A percentile compares a stretch with the other conserved stretches of the same genome.
Conservation (phyloP, 768 basidiomycete species). For the Tricholoma hemisulphureum region DNA sequence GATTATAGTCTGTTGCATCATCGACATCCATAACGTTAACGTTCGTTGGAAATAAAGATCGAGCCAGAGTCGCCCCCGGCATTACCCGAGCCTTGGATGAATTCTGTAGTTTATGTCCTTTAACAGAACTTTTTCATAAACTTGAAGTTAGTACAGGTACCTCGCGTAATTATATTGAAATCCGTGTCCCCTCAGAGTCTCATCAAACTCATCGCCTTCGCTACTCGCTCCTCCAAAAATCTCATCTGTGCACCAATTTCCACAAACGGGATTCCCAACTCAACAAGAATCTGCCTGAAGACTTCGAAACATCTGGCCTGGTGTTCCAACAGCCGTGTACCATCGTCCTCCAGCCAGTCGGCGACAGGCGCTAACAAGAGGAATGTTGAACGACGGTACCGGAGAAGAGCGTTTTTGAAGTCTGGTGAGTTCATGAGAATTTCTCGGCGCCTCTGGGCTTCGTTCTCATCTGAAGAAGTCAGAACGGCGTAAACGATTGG, state of each 20-base stretch:
- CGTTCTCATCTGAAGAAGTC: slow-evolving; percentile 37
- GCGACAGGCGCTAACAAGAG: slow-evolving; percentile 53
- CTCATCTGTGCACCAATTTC: slow-evolving; percentile 47
- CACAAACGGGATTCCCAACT: slow-evolving; percentile 42
- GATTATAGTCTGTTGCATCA: background rate
- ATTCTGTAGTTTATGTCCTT: no score
- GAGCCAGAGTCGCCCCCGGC: no score
- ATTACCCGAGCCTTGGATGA: no score
- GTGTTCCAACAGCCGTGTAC: slow-evolving; percentile 55
- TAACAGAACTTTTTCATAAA: no score
- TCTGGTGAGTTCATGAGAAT: slow-evolving; percentile 33
- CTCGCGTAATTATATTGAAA: no score
- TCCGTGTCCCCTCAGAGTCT: no score
- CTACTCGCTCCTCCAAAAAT: slow-evolving; percentile 38
- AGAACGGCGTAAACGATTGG: slow-evolving; percentile 61
- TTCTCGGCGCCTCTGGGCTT: slow-evolving; percentile 34
- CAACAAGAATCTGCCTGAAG: slow-evolving; percentile 39
- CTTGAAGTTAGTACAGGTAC: no score
- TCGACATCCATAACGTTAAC: background rate
- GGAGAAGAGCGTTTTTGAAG: slow-evolving; percentile 42
- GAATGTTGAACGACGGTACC: slow-evolving; percentile 49
- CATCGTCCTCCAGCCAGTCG: slow-evolving; percentile 66
- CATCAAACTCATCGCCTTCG: slow-evolving; percentile 17
- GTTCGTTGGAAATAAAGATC: no score
- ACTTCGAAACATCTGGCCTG: slow-evolving; percentile 38